A percentile compares a stretch with the other conserved stretches of the same genome.
phyloP scores from a whole-genome alignment of 2,329 filamentous ascomycete genomes.

The Colletotrichum sp. region DNA sequence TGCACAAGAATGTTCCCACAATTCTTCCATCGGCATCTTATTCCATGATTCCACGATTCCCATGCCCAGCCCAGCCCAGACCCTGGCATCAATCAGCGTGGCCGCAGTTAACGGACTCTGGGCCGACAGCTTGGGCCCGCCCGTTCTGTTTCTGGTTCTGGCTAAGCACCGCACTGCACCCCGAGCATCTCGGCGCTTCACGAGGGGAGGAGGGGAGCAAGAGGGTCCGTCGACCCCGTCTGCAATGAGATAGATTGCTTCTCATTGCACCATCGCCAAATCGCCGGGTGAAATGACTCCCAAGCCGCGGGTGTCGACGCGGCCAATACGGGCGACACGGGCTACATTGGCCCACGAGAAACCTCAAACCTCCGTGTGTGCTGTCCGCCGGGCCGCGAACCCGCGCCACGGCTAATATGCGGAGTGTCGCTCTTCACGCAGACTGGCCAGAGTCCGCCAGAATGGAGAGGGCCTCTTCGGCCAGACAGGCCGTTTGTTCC shows the following conservation, averaged over 20 bases:
- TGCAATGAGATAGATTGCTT: slow-evolving; percentile 4
- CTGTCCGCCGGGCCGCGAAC: slow-evolving; percentile 17
- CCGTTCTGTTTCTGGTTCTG: background rate
- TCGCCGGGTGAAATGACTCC: background rate
- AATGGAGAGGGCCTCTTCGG: background rate
- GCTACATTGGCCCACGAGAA: background rate
- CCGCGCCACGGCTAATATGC: slow-evolving; percentile 18
- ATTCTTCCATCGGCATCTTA: background rate
- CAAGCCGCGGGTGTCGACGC: background rate
- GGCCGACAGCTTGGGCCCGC: background rate
- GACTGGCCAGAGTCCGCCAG: slow-evolving; percentile 2
- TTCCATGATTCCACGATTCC: slow-evolving; percentile 2
- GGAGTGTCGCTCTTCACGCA: background rate
- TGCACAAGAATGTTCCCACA: background rate
- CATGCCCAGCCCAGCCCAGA: background rate
- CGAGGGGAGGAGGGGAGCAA: background rate
- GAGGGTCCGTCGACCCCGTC: background rate
- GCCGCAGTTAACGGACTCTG: background rate
- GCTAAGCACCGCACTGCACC: background rate
- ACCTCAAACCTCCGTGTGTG: background rate
- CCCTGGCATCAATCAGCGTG: background rate
- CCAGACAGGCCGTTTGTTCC: slow-evolving; percentile 9
- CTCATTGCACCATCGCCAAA: background rate
- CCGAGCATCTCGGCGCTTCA: background rate
- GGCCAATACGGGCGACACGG: background rate